A percentile compares a stretch with the other conserved stretches of the same genome.
phyloP scores from a whole-genome alignment of 23 red algal genomes.

The Cyanidium caldarium region DNA sequence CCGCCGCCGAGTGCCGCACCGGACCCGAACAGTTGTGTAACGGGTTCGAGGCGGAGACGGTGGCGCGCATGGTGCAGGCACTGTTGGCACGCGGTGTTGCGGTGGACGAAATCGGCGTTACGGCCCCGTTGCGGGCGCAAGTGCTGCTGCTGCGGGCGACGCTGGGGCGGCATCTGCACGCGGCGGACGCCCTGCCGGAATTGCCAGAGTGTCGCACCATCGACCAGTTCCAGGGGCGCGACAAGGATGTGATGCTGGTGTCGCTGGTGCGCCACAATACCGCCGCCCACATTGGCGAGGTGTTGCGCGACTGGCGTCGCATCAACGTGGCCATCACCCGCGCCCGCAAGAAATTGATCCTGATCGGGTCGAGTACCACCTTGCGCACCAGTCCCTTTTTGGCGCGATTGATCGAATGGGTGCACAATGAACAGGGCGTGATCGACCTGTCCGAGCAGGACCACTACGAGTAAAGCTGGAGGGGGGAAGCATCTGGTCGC shows the following conservation, averaged over 20 bases:
- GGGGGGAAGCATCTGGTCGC: background rate
- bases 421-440: too few relatives aligned
- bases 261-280: conserved; percentile 63
- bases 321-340: conserved; percentile 77
- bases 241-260: conserved; percentile 48
- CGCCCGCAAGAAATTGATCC: conserved; percentile 60
- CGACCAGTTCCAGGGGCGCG: conserved; percentile 82
- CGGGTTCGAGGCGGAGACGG: conserved; percentile 1
- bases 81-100: conserved; percentile 5
- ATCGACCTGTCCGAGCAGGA: background rate
- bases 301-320: conserved; percentile 77
- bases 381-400: conserved; percentile 8
- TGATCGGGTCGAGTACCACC: conserved; percentile 48
- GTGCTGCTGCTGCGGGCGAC: conserved; percentile 18
- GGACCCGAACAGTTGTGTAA: conserved; percentile 10
- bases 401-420: background rate
- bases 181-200: background rate
- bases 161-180: background rate
- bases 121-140: conserved; percentile 68
- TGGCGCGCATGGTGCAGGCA: background rate
- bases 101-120: conserved; percentile 25
- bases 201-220: conserved; percentile 26
- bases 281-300: conserved; percentile 18
- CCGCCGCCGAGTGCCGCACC: background rate
- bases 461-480: background rate